Evolutionary conservation across 2,329 filamentous ascomycete genomes (phyloP).

Genomic region (Dactylellina parvicollis): DNA sequence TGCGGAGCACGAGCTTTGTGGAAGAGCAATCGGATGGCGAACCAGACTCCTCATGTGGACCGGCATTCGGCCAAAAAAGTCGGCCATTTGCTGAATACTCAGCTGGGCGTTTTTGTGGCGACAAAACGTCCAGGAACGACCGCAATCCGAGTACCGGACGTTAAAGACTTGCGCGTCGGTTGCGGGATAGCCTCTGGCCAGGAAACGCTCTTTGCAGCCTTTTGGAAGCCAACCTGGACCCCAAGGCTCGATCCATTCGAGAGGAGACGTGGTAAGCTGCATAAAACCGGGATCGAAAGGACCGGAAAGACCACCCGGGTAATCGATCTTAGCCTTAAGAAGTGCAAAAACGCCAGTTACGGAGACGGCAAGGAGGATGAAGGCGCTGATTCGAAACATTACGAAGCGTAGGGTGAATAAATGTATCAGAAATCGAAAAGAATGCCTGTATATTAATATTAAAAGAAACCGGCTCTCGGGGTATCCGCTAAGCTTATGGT

Average conservation of each 20-base stretch:
- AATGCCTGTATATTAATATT: neutral
- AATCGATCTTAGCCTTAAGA: conserved; percentile 28
- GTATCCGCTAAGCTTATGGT: too few relatives aligned
- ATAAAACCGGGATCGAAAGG: conserved; percentile 25
- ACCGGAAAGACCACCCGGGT: conserved; percentile 35
- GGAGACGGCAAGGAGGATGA: neutral
- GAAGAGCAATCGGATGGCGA: conserved; percentile 48
- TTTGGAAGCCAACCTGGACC: conserved; percentile 46
- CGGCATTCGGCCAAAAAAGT: conserved; percentile 50
- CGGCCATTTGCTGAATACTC: conserved; percentile 48
- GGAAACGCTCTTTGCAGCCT: conserved; percentile 47
- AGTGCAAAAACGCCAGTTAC: neutral
- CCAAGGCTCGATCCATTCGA: conserved; percentile 34
- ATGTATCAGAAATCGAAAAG: neutral
- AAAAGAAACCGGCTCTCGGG: too few relatives aligned
- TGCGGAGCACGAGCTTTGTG: conserved; percentile 27
- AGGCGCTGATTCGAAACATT: neutral
- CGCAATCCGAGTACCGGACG: conserved; percentile 51
- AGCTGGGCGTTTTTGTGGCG: conserved; percentile 53
- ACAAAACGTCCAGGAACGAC: conserved; percentile 47
- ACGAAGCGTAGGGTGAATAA: neutral
- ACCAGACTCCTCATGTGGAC: conserved; percentile 54
- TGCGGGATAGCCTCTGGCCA: conserved; percentile 17
- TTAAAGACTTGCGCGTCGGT: conserved; percentile 48
- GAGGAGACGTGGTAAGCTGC: conserved; percentile 4